Base-by-base conservation (phyloP, 257 asterid genomes). In the Lavandula angustifolia region DNA sequence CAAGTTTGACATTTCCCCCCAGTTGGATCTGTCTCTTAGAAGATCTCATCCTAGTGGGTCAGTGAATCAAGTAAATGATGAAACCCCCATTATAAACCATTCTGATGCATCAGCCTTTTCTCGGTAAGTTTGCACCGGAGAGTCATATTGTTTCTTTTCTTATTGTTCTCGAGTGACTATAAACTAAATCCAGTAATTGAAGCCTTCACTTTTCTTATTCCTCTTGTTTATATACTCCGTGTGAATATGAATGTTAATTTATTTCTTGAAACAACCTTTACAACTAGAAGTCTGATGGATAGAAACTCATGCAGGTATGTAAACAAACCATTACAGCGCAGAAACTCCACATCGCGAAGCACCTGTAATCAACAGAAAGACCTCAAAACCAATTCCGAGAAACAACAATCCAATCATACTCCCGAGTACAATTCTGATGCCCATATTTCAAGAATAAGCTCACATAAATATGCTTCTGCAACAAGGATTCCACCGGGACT, bases 101-200 rank as follows among this genome's bases (percentile, higher is more conserved):
- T 94, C 99, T 5, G 92, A 86, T 70, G 92, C 92, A 38, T 94
- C 99, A 18, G 92, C 99, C 55, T 94, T 94, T 76, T 87, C 96
- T 31, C 69, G 95, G 99, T 90, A 74, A 83, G 91, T 72, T 72
- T 73, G 17, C 73, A 55, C 22, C 29, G 53, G 47, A 40, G 4
- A 32, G 5, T 32, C 64, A 8, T 22, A 13, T 40, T 35, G 38
- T 51, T 40, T 27, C 53, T 47, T 3, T 54, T 44, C 55, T 43
- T 67, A 31, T 43, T 53, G 34, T 44, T 38, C 16, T 5, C 3
- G 14, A 42, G 47, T 31, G 12, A 8, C 41, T 22, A 29, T 42
- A 59, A 41, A 14, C 64, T 59, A 3, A 41, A 41, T 11, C 50
- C 9, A 22, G 22, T 27, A 49, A 49, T 9, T 52, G 34, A 27